Percentiles rank a stretch among this genome's conserved stretches.
phyloP scores from a whole-genome alignment of 2,329 filamentous ascomycete genomes.

The Talaromyces sp. region DNA sequence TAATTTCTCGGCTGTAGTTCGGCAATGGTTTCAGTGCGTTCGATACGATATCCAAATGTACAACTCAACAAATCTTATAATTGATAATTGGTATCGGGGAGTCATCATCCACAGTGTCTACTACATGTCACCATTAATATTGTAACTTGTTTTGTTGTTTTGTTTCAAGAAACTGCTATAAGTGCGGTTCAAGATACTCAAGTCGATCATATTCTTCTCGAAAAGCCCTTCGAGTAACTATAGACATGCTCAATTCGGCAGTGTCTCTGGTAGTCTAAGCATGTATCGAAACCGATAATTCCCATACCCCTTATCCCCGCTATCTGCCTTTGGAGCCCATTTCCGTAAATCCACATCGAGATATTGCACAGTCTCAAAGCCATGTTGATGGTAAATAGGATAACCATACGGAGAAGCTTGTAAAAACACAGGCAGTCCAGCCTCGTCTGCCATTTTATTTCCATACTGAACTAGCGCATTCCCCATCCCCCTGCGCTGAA shows the following conservation, averaged over 20 bases:
- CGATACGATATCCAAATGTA: not conserved
- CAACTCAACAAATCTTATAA: not conserved
- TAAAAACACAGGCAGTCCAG: not conserved
- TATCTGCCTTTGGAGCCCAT: not conserved
- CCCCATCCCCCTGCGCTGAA: conserved; percentile 3
- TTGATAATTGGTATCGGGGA: not conserved
- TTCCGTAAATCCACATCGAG: conserved; percentile 1
- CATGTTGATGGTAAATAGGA: not conserved
- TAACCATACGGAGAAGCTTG: conserved; percentile 2
- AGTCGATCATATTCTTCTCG: not conserved
- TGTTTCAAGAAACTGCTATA: no score
- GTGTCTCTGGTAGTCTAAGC: not conserved
- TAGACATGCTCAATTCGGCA: not conserved
- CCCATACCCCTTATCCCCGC: conserved; percentile 1
- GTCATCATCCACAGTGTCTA: no score
- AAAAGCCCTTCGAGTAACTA: not conserved
- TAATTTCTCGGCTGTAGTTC: not conserved
- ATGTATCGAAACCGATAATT: conserved; percentile 7
- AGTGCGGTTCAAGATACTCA: not conserved
- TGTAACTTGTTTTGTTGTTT: not conserved
- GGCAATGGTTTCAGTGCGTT: not conserved
- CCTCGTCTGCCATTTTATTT: conserved; percentile 1
- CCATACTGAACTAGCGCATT: conserved; percentile 2
- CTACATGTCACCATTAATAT: not conserved
- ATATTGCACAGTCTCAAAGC: conserved; percentile 4